Percentiles rank a stretch among this genome's conserved stretches.
Conservation (phyloP, 169 alveolate species). For the Cryptosporidium bovis region DNA sequence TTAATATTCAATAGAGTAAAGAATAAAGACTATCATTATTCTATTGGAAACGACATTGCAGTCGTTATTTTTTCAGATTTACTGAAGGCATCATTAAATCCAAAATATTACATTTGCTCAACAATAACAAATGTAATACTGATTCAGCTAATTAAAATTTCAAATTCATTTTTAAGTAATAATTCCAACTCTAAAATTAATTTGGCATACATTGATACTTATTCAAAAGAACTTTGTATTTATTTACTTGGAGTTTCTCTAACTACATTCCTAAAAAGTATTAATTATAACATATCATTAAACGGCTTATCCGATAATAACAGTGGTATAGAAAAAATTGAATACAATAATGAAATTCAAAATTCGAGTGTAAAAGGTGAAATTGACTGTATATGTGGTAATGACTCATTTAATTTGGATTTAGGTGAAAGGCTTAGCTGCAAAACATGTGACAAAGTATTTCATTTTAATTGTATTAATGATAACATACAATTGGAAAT, state of each 20-base stretch:
- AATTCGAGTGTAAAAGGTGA: not conserved
- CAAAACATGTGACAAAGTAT: slow-evolving; percentile 6
- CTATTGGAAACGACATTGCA: slow-evolving; percentile 45
- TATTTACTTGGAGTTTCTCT: slow-evolving; percentile 40
- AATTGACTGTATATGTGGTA: slow-evolving; percentile 14
- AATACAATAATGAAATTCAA: not conserved
- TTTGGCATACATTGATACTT: slow-evolving; percentile 10
- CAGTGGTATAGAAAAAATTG: not conserved
- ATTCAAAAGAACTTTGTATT: slow-evolving; percentile 60
- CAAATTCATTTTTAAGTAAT: slow-evolving; percentile 22
- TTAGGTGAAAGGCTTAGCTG: not conserved
- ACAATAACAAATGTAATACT: slow-evolving; percentile 14
- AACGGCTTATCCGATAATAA: not conserved
- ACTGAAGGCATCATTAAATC: slow-evolving; percentile 50
- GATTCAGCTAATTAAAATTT: slow-evolving; percentile 44
- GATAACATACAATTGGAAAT: slow-evolving; percentile 20
- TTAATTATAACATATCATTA: not conserved
- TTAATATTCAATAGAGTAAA: slow-evolving; percentile 19
- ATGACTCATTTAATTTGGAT: not conserved
- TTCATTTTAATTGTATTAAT: slow-evolving; percentile 29
- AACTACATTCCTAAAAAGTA: slow-evolving; percentile 11
- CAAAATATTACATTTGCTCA: slow-evolving; percentile 49
- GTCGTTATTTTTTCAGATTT: slow-evolving; percentile 37
- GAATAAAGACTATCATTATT: slow-evolving; percentile 13
- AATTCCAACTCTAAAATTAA: not conserved